A percentile compares a stretch with the other conserved stretches of the same genome.
Conservation (phyloP, 176 grass and related monocot species). For the Elymus sibiricus region DNA sequence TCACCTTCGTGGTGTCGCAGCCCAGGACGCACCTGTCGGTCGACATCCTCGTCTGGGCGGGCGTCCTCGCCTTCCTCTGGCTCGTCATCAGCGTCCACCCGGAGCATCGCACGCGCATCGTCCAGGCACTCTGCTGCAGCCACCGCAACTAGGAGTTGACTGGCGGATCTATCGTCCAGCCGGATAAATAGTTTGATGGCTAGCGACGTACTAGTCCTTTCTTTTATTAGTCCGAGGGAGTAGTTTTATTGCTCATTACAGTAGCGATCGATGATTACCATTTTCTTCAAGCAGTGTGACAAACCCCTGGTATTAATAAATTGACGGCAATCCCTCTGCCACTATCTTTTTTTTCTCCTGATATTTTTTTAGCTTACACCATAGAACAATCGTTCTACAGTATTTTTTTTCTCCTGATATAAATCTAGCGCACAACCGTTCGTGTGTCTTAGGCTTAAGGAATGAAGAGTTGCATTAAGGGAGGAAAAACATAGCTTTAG, state of each 20-base stretch:
- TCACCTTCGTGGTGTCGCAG: constrained; percentile 54
- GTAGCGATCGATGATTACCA: background rate
- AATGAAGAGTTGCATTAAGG: no score
- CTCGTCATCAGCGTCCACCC: constrained; percentile 20
- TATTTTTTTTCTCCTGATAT: no score
- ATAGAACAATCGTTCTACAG: no score
- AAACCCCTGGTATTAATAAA: background rate
- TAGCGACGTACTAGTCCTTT: background rate
- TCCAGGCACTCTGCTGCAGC: constrained; percentile 26
- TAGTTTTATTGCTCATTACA: background rate
- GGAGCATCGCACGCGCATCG: constrained; percentile 6
- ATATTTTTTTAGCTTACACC: no score
- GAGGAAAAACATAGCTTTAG: no score
- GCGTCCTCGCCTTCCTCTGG: constrained; percentile 39
- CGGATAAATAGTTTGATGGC: background rate
- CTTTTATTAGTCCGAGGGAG: background rate
- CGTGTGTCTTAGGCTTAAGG: no score
- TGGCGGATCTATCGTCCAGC: background rate
- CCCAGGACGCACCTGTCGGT: constrained; percentile 33
- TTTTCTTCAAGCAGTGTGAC: background rate
- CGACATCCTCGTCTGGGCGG: constrained; percentile 36
- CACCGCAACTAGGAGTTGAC: background rate
- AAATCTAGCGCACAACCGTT: no score
- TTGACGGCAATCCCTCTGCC: background rate
- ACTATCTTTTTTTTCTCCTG: background rate